These are phyloP conservation scores for Ganoderma leucocontextum DNA, from an alignment of 1,284 basidiomycete genomes.

Conservation along the genomic window DNA sequence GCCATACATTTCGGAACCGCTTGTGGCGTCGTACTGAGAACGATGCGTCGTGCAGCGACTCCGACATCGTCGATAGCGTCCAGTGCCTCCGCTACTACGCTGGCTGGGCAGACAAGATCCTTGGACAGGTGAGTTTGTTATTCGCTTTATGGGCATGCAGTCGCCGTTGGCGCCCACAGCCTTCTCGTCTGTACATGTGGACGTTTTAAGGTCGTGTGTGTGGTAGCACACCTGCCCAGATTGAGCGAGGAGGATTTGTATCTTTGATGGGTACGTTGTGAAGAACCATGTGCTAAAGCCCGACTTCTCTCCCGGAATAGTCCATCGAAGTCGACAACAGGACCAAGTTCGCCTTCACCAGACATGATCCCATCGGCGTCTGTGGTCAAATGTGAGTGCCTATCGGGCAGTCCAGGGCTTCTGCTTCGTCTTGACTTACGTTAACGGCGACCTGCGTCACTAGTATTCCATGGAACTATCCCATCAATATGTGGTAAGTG, in stretches of 20 bases:
- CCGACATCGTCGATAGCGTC: slow-evolving; percentile 86
- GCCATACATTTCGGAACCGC: neutral
- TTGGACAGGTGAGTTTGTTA: slow-evolving; percentile 51
- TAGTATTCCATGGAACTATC: slow-evolving; percentile 93
- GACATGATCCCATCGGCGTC: slow-evolving; percentile 94
- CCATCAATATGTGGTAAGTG: slow-evolving; percentile 86
- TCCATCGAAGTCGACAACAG: slow-evolving; percentile 85
- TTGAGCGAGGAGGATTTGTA: neutral
- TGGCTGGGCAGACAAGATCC: slow-evolving; percentile 67
- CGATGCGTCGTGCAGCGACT: slow-evolving; percentile 65
- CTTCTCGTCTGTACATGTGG: neutral
- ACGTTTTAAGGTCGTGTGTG: neutral
- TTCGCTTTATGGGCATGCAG: neutral
- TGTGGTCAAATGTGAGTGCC: slow-evolving; percentile 84
- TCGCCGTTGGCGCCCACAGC: too few species aligned
- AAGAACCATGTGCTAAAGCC: neutral
- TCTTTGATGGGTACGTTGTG: neutral
- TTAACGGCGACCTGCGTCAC: slow-evolving; percentile 15
- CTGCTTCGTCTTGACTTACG: slow-evolving; percentile 4
- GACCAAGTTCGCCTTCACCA: slow-evolving; percentile 85
- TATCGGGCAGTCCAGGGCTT: neutral
- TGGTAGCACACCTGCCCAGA: neutral
- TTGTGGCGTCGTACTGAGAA: slow-evolving; percentile 2
- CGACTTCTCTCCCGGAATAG: slow-evolving; percentile 45
- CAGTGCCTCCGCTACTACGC: slow-evolving; percentile 87